Evolutionary conservation across 352 stramenopile species (phyloP).

Genomic region (Phytophthora ramorum): DNA sequence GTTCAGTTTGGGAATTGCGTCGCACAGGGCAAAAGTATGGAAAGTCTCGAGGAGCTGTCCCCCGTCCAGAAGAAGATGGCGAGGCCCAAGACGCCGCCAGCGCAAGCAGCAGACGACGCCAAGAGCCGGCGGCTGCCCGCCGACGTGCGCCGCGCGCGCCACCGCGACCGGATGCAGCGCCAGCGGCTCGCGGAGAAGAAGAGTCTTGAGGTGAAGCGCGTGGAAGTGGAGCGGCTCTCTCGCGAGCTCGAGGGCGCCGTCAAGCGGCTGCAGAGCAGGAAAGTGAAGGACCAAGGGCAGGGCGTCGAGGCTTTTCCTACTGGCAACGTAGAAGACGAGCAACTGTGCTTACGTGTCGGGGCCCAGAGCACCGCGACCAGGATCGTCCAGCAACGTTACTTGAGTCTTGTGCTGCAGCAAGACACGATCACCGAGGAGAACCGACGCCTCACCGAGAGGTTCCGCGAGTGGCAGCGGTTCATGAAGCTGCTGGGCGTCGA

Average conservation of each 20-base stretch:
- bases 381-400: constrained; percentile 37
- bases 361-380: constrained; percentile 13
- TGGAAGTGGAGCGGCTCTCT: constrained; percentile 40
- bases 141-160: constrained; percentile 37
- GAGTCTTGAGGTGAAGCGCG: constrained; percentile 45
- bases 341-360: constrained; percentile 1
- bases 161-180: constrained; percentile 54
- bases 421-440: constrained; percentile 36
- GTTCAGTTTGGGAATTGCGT: constrained; percentile 5
- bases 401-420: constrained; percentile 40
- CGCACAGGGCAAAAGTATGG: background rate
- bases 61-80: constrained; percentile 31
- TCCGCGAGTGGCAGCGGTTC: constrained; percentile 32
- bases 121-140: constrained; percentile 25
- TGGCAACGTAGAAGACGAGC: constrained; percentile 9
- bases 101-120: background rate
- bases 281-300: constrained; percentile 3
- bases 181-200: constrained; percentile 45
- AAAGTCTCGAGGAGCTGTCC: constrained; percentile 22
- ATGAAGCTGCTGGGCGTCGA: constrained; percentile 33
- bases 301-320: constrained; percentile 16
- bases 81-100: constrained; percentile 13
- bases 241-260: constrained; percentile 33
- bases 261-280: constrained; percentile 3
- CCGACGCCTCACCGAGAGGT: constrained; percentile 28